These are phyloP conservation scores for Bocquillonia castaneifolia DNA, from an alignment of 441 rosid genomes.

Conservation along the genomic window DNA sequence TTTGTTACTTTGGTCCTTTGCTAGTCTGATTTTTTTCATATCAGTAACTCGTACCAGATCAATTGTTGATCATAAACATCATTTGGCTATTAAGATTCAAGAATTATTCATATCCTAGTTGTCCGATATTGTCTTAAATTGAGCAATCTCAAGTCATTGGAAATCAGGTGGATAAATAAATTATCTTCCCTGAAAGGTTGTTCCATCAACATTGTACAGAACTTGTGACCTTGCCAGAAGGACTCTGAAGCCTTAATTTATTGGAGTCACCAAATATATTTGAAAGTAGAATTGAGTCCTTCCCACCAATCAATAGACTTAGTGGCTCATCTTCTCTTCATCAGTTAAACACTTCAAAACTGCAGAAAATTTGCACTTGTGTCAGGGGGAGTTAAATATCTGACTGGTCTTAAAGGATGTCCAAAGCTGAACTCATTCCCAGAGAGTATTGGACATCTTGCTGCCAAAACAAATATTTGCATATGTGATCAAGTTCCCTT, in stretches of 20 bases:
- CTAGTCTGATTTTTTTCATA: no score
- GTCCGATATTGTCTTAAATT: no score
- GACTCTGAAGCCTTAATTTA: conserved; percentile 7
- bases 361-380: conserved; percentile 9
- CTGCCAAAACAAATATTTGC: no score
- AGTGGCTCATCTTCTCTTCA: conserved; percentile 10
- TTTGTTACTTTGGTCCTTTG: no score
- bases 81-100: no score
- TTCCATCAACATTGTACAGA: accelerated
- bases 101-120: no score
- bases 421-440: conserved; percentile 7
- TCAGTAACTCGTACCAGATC: no score
- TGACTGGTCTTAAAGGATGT: background rate
- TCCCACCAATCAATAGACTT: background rate
- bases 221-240: conserved; percentile 20
- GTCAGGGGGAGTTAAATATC: background rate
- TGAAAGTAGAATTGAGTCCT: background rate
- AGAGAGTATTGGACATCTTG: conserved; percentile 7
- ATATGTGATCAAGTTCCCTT: no score
- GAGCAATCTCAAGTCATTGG: background rate
- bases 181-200: background rate
- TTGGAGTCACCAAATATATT: accelerated
- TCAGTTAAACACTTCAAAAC: accelerated
- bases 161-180: background rate
- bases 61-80: no score